Conservation (phyloP, 768 basidiomycete genomes). For the Sarcomyxa edulis region DNA sequence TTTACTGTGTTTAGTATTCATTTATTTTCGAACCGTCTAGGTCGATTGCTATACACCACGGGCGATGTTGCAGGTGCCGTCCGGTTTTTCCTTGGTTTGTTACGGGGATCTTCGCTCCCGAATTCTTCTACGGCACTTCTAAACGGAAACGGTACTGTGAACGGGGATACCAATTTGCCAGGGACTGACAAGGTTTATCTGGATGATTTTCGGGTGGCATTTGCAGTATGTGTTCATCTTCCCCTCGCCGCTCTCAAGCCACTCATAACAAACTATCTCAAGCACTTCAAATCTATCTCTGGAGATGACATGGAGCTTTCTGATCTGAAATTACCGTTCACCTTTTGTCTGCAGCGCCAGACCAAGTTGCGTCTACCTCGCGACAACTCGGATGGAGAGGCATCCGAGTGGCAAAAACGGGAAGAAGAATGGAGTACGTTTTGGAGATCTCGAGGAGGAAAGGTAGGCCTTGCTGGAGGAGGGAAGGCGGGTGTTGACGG, state of each 20-base stretch:
- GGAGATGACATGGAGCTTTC: slow-evolving; percentile 32
- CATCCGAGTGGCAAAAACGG: slow-evolving; percentile 53
- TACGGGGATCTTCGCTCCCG: slow-evolving; percentile 40
- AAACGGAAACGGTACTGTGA: slow-evolving; percentile 13
- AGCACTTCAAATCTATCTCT: slow-evolving; percentile 73
- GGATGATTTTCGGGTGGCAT: slow-evolving; percentile 87
- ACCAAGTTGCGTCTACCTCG: slow-evolving; percentile 55
- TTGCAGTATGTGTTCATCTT: slow-evolving; percentile 46
- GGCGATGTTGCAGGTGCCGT: slow-evolving; percentile 79
- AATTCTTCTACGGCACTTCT: slow-evolving; percentile 9
- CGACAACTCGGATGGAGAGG: slow-evolving; percentile 38
- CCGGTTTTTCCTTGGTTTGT: slow-evolving; percentile 66
- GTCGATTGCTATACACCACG: slow-evolving; percentile 85
- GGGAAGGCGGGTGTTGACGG: slow-evolving; percentile 63
- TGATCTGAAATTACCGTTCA: slow-evolving; percentile 58
- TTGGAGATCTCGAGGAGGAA: slow-evolving; percentile 49
- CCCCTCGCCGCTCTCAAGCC: slow-evolving; percentile 1
- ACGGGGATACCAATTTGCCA: slow-evolving; percentile 19
- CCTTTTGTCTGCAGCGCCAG: slow-evolving; percentile 54
- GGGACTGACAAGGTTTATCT: slow-evolving; percentile 64
- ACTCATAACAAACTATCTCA: slow-evolving; percentile 2
- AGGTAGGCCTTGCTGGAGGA: slow-evolving; percentile 45
- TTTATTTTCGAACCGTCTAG: slow-evolving; percentile 30
- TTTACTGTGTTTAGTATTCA: background rate
- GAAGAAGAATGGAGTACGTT: slow-evolving; percentile 64